A percentile compares a stretch with the other conserved stretches of the same genome.
Evolutionary conservation across 495 filamentous ascomycete genomes (phyloP).

Genomic region (Massariosphaeria phaeospora): DNA sequence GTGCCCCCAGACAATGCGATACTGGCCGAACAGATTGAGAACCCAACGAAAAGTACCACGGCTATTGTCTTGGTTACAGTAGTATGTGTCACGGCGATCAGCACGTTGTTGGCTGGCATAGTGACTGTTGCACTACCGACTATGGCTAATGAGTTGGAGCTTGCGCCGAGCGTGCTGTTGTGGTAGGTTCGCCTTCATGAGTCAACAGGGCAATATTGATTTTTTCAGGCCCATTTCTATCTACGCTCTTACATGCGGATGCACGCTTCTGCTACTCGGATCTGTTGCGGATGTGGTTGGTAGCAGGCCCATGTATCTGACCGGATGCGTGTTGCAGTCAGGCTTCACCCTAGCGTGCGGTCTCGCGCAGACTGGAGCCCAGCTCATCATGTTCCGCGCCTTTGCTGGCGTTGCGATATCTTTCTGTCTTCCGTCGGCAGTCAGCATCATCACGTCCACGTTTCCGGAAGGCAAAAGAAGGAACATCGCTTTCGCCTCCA

Average conservation of each 20-base stretch:
- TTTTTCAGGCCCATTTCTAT: conserved; percentile 44
- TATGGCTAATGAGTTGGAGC: conserved; percentile 46
- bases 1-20: conserved; percentile 3
- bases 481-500: conserved; percentile 48
- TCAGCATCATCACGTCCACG: conserved; percentile 46
- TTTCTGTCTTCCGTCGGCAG: conserved; percentile 49
- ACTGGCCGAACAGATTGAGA: not conserved
- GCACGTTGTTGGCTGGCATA: conserved; percentile 42
- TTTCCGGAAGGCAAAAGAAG: conserved; percentile 41
- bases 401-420: conserved; percentile 49
- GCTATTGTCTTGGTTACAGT: conserved; percentile 43
- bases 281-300: conserved; percentile 54
- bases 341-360: conserved; percentile 46
- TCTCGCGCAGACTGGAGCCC: conserved; percentile 41
- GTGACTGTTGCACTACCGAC: conserved; percentile 49
- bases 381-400: conserved; percentile 53
- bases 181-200: conserved; percentile 38
- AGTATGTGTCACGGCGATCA: conserved; percentile 37
- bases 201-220: not conserved
- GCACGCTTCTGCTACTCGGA: conserved; percentile 47
- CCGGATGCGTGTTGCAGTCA: conserved; percentile 44
- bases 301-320: conserved; percentile 42
- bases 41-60: conserved; percentile 29
- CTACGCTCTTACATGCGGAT: conserved; percentile 44
- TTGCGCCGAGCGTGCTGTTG: conserved; percentile 42